Base-by-base conservation (phyloP, 2,329 filamentous ascomycete species). In the Chaetomiaceae sp. region DNA sequence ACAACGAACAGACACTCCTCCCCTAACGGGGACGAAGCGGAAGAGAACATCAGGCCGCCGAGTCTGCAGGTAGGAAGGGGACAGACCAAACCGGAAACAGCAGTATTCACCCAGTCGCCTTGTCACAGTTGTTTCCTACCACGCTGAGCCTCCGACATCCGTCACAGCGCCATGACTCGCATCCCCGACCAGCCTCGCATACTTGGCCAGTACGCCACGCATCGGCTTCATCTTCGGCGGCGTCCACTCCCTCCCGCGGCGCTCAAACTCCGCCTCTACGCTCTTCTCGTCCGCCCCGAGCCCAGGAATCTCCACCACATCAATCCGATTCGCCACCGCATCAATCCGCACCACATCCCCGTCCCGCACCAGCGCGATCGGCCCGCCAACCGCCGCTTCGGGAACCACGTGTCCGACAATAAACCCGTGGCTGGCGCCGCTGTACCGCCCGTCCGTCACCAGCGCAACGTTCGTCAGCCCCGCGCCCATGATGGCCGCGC, bases 341-440 rank as follows among this genome's bases (percentile, higher is more conserved):
- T 94, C 88, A 64, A 97, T 96, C 3, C 87, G 90, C 47, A 97
- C 83, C 23, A 81, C 71, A 69, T 97, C 92, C 2, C 89, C 92
- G 63, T 95, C 80, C 61, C 75, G 67, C 2, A 96, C 89, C 5
- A 95, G 73, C 0, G 87, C 91, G 65, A 97, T 90, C 0, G 92
- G 91, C 0, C 92, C 92, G 14, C 92, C 92, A 1, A 86, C 85
- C 1, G 88, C 89, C 0, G 92, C 92, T 71, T 97, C 92, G 2
- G 92, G 92, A 2, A 88, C 87, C 13, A 96, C 89, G 65, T 96
- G 91, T 1, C 92, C 92, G 14, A 97, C 89, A 64, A 96, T 94
- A 69, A 96, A 96, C 0, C 90, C 90, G 68, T 96, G 91, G 49
- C 81, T 87, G 2, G 90, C 92, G 29, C 92, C 92, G 42, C 82